A percentile compares a stretch with the other conserved stretches of the same genome.
Conservation (phyloP, 148 eudicot species). For the Euryodendron excelsum region DNA sequence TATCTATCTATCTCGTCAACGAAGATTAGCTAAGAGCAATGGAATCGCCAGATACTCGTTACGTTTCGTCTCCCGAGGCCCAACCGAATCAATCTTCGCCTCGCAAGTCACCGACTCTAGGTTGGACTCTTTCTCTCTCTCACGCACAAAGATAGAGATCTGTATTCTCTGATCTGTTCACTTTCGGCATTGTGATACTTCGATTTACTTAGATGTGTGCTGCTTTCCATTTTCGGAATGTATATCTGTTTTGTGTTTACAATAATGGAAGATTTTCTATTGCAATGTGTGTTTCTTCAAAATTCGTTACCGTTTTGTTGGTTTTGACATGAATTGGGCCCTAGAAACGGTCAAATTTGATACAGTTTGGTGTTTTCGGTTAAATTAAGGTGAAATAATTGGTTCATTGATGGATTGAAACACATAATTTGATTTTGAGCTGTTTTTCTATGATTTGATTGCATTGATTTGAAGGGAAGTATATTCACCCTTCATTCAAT, state of each 20-base stretch:
- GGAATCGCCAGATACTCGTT: slow-evolving; percentile 53
- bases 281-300: background rate
- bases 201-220: background rate
- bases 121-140: slow-evolving; percentile 15
- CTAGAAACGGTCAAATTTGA: background rate
- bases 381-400: background rate
- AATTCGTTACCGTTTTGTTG: background rate
- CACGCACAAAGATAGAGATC: background rate
- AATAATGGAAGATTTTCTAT: background rate
- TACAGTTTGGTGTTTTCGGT: background rate
- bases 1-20: background rate
- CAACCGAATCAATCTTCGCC: slow-evolving; percentile 37
- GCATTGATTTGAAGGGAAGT: background rate
- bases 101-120: slow-evolving; percentile 31
- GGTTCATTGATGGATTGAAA: background rate
- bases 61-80: slow-evolving; percentile 43
- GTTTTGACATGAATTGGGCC: background rate
- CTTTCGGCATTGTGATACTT: background rate
- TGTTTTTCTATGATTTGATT: background rate
- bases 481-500: background rate
- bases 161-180: slow-evolving; percentile 2
- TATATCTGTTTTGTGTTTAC: background rate
- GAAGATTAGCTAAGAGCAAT: slow-evolving; percentile 14
- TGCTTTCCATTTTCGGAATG: background rate
- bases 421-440: background rate